Conservation (phyloP, 257 asterid species). For the Verbascum thapsus region DNA sequence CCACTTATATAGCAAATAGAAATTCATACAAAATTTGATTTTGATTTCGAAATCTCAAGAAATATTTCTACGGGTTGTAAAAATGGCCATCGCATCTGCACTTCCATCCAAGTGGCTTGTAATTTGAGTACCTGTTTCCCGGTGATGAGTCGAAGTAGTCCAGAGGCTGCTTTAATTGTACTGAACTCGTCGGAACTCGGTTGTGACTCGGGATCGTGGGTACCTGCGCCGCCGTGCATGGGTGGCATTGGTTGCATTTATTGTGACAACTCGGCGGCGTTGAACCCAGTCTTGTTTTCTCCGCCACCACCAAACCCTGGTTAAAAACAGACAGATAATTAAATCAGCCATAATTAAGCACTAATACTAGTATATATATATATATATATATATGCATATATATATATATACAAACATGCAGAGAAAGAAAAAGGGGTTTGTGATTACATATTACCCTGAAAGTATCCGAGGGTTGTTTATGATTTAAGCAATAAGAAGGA, state of each 20-base stretch:
- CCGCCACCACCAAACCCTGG: constrained; percentile 66
- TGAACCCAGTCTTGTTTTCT: constrained; percentile 76
- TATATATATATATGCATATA: constrained; percentile 7
- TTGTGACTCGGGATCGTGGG: constrained; percentile 69
- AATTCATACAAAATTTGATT: not conserved
- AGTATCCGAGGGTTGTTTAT: constrained; percentile 29
- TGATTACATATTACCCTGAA: constrained; percentile 25
- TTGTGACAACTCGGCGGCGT: constrained; percentile 91
- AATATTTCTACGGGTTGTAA: constrained; percentile 72
- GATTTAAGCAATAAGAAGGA: constrained; percentile 39
- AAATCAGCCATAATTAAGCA: not conserved
- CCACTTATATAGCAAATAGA: not conserved
- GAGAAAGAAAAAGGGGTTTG: not conserved
- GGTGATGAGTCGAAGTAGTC: constrained; percentile 44
- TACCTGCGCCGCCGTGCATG: constrained; percentile 94
- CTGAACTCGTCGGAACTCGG: constrained; percentile 32
- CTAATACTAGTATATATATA: not conserved
- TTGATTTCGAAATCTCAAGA: not conserved
- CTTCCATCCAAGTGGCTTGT: constrained; percentile 99
- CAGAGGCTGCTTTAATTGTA: constrained; percentile 18
- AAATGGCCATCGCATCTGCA: constrained; percentile 85
- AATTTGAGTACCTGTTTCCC: constrained; percentile 84
- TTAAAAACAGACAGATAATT: constrained; percentile 26
- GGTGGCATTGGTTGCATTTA: constrained; percentile 94
- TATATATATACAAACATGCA: not conserved